Evolutionary conservation across 1,284 basidiomycete species (phyloP).

Genomic region (Amylostereum chailletii): DNA sequence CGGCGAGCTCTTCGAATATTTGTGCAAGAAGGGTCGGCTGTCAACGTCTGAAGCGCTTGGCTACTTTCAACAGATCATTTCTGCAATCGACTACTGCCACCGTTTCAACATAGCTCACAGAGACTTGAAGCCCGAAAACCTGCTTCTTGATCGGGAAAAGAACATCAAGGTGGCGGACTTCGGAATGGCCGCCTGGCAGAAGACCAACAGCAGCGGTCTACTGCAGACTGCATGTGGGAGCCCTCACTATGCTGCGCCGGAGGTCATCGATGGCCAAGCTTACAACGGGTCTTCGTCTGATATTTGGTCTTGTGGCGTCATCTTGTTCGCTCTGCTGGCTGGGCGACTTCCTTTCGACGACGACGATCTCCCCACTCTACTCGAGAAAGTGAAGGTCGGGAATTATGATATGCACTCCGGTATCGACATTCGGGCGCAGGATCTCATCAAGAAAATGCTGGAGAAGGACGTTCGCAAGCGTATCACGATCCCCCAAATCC

Average conservation of each 20-base stretch:
- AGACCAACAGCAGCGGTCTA: conserved; percentile 44
- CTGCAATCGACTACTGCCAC: conserved; percentile 93
- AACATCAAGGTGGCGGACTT: conserved; percentile 99
- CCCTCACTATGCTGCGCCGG: conserved; percentile 97
- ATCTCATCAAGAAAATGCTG: conserved; percentile 86
- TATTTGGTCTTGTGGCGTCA: conserved; percentile 98
- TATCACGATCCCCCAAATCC: conserved; percentile 85
- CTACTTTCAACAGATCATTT: conserved; percentile 96
- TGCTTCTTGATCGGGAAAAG: conserved; percentile 76
- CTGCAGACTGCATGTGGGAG: conserved; percentile 91
- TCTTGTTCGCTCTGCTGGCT: conserved; percentile 88
- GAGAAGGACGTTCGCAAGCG: conserved; percentile 74
- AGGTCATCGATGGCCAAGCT: conserved; percentile 78
- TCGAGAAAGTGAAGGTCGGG: conserved; percentile 83
- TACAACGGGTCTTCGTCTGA: conserved; percentile 90
- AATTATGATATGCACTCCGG: conserved; percentile 78
- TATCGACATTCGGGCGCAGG: conserved; percentile 70
- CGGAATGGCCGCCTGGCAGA: conserved; percentile 96
- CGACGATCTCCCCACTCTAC: conserved; percentile 65
- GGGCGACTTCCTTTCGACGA: conserved; percentile 94
- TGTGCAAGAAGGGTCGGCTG: conserved; percentile 81
- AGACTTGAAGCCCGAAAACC: conserved; percentile 96
- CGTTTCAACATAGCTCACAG: conserved; percentile 96
- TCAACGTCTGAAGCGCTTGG: conserved; percentile 75
- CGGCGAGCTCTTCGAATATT: conserved; percentile 94